These are phyloP conservation scores for Rasamsonia emersonii DNA, from an alignment of 2,329 filamentous ascomycete species.

Conservation along the genomic window DNA sequence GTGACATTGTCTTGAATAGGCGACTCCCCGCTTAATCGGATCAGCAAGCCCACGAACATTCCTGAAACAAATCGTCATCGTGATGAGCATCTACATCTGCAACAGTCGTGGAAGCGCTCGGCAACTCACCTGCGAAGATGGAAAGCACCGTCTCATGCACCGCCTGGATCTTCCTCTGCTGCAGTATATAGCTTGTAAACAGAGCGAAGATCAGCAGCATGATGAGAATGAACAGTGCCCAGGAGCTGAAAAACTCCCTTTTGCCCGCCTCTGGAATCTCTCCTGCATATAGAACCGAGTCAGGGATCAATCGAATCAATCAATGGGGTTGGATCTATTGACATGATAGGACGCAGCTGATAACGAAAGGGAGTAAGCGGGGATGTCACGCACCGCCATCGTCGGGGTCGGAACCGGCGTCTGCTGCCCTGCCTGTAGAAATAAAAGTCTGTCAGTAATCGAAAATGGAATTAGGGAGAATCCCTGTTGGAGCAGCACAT, in stretches of 20 bases:
- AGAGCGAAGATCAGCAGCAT: constrained; percentile 87
- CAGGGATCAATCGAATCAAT: constrained; percentile 1
- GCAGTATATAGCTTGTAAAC: constrained; percentile 93
- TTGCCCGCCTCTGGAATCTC: constrained; percentile 71
- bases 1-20: constrained; percentile 85
- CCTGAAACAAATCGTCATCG: constrained; percentile 45
- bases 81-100: neutral
- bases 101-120: neutral
- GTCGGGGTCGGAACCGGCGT: constrained; percentile 28
- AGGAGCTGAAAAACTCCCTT: constrained; percentile 92
- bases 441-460: constrained; percentile 13
- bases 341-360: neutral
- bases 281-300: constrained; percentile 16
- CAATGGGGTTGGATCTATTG: neutral
- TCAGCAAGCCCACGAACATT: constrained; percentile 87
- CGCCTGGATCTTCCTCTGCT: constrained; percentile 93
- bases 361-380: constrained; percentile 6
- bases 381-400: constrained; percentile 26
- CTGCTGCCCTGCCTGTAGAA: constrained; percentile 25
- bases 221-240: constrained; percentile 95
- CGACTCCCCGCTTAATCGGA: constrained; percentile 71
- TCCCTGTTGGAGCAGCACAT: constrained; percentile 13
- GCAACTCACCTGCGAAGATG: constrained; percentile 79
- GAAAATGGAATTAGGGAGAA: neutral
- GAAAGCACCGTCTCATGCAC: constrained; percentile 97